These are phyloP conservation scores for Tuber borchii DNA, from an alignment of 495 filamentous ascomycete species.

Conservation along the genomic window DNA sequence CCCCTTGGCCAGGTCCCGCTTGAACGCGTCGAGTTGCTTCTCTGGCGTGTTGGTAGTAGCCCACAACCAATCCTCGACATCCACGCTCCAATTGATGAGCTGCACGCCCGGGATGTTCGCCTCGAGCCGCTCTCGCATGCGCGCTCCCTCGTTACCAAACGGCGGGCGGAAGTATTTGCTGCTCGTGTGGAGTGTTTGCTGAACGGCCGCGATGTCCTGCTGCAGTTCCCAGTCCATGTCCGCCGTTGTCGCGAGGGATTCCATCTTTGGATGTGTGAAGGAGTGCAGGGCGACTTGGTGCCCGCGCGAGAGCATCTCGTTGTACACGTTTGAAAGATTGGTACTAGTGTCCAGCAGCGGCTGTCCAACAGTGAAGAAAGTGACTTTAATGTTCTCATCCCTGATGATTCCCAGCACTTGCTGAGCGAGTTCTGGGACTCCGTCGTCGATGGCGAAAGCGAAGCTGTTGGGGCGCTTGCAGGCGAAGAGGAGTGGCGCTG, in stretches of 20 bases:
- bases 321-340: conserved; percentile 60
- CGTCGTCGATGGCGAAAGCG: conserved; percentile 77
- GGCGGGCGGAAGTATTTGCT: conserved; percentile 67
- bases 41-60: conserved; percentile 58
- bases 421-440: conserved; percentile 56
- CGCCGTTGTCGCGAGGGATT: conserved; percentile 53
- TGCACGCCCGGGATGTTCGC: conserved; percentile 46
- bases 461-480: conserved; percentile 68
- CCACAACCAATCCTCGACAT: conserved; percentile 67
- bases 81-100: conserved; percentile 63
- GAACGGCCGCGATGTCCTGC: conserved; percentile 56
- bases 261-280: conserved; percentile 69
- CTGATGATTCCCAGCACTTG: conserved; percentile 60
- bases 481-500: conserved; percentile 55
- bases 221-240: conserved; percentile 66
- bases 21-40: conserved; percentile 69
- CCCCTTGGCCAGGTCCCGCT: conserved; percentile 57
- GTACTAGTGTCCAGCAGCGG: conserved; percentile 55
- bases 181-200: conserved; percentile 48
- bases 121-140: conserved; percentile 60
- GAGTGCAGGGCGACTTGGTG: conserved; percentile 72
- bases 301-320: conserved; percentile 57
- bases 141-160: conserved; percentile 67
- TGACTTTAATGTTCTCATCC: conserved; percentile 59
- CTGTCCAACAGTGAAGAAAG: conserved; percentile 70